Evolutionary conservation across 2,329 filamentous ascomycete genomes (phyloP), one percentile per base, ranked within the genome.

Genomic region (Aspergillus quadrilineatus): DNA sequence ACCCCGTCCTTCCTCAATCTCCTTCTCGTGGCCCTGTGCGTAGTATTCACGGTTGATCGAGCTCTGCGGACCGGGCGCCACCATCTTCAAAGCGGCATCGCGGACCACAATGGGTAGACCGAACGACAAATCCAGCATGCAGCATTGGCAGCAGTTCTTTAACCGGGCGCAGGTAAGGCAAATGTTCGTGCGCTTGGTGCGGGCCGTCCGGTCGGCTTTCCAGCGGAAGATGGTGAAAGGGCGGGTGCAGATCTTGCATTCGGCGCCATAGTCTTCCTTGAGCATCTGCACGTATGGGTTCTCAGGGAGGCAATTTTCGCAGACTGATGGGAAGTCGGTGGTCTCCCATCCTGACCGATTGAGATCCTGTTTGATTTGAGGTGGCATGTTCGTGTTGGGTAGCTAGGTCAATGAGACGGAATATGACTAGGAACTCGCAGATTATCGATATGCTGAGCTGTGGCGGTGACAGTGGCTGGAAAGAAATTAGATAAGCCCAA

Each of bases 221-320:
- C 93, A 99, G 67, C 88, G 86, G 74, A 99, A 99, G 53, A 97
- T 84, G 28, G 94, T 97, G 70, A 97, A 99, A 0, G 94, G 94
- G 59, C 94, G 86, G 6, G 93, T 97, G 76, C 94, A 99, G 63
- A 89, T 79, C 79, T 89, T 89, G 82, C 89, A 91, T 77, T 92
- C 89, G 56, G 89, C 90, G 67, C 92, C 94, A 68, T 95, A 87
- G 74, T 99, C 93, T 71, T 97, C 92, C 77, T 99, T 99, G 59
- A 99, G 82, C 92, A 99, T 97, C 76, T 97, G 94, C 43, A 99
- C 94, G 69, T 96, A 99, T 1, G 93, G 93, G 68, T 97, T 97
- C 60, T 96, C 92, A 14, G 93, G 92, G 2, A 99, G 84, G 73
- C 94, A 99, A 70, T 87, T 92, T 76, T 99, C 94, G 79, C 85